Percentiles rank a stretch among this genome's conserved stretches.
Conservation (phyloP, 2,329 filamentous ascomycete genomes). For the Neopestalotiopsis sp. region DNA sequence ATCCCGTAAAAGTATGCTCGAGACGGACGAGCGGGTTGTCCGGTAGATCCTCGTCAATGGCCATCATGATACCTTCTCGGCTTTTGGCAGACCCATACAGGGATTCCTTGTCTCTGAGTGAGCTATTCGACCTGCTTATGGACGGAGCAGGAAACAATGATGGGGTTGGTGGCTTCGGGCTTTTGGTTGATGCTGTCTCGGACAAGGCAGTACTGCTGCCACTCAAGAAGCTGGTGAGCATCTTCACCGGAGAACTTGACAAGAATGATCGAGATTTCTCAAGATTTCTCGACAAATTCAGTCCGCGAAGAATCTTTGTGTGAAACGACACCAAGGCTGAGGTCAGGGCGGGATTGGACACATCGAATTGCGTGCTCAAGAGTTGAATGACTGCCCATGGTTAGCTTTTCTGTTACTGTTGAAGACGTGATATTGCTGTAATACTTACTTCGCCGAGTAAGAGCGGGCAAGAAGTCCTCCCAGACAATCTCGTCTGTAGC, state of each 20-base stretch:
- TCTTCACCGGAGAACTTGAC: constrained; percentile 86
- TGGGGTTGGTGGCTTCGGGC: constrained; percentile 45
- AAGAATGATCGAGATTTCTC: constrained; percentile 74
- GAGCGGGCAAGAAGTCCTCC: constrained; percentile 75
- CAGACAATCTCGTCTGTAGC: constrained; percentile 75
- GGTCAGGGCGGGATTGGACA: constrained; percentile 68
- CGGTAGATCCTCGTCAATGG: constrained; percentile 56
- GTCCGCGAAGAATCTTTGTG: constrained; percentile 74
- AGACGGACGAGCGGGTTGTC: constrained; percentile 74
- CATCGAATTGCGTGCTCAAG: constrained; percentile 72
- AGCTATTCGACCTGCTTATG: constrained; percentile 39
- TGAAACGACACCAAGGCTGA: constrained; percentile 78
- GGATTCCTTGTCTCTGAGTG: constrained; percentile 53
- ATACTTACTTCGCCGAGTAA: constrained; percentile 73
- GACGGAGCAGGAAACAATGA: constrained; percentile 45
- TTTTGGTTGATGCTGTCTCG: constrained; percentile 42
- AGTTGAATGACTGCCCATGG: constrained; percentile 68
- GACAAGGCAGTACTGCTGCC: constrained; percentile 55
- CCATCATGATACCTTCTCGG: constrained; percentile 49
- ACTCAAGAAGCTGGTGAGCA: constrained; percentile 82
- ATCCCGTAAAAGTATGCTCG: constrained; percentile 85
- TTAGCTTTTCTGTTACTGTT: constrained; percentile 37
- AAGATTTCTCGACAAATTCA: constrained; percentile 67
- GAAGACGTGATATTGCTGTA: not conserved
- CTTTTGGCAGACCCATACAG: constrained; percentile 61